A percentile compares a stretch with the other conserved stretches of the same genome.
These are phyloP conservation scores for Colletotrichum graminicola DNA, from an alignment of 2,329 filamentous ascomycete genomes.

Conservation along the genomic window DNA sequence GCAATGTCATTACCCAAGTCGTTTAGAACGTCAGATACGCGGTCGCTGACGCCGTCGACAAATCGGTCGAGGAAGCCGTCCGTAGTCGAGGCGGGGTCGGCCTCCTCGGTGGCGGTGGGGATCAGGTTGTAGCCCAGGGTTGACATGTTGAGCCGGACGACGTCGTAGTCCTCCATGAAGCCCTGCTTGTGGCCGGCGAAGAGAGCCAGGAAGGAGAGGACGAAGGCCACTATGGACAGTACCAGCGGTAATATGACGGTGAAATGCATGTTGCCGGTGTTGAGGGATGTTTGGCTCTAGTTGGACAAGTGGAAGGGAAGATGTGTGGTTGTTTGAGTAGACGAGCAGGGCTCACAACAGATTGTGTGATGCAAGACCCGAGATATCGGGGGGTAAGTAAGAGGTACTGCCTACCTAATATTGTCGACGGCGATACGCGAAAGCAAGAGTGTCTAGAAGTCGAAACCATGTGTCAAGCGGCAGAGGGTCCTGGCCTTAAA, in stretches of 20 bases:
- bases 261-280: constrained; percentile 44
- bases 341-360: constrained; percentile 9
- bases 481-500: constrained; percentile 21
- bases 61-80: constrained; percentile 49
- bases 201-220: constrained; percentile 55
- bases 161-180: constrained; percentile 59
- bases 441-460: constrained; percentile 3
- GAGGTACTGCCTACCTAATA: constrained; percentile 12
- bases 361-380: not conserved
- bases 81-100: constrained; percentile 41
- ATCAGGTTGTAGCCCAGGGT: constrained; percentile 53
- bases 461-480: not conserved
- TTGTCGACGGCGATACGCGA: too few species aligned
- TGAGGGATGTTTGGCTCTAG: not conserved
- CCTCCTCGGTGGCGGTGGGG: constrained; percentile 24
- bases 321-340: not conserved
- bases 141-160: constrained; percentile 56
- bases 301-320: constrained; percentile 2
- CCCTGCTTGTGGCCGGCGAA: constrained; percentile 56
- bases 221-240: constrained; percentile 54
- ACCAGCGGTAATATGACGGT: constrained; percentile 53
- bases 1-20: constrained; percentile 55
- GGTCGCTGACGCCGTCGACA: constrained; percentile 47
- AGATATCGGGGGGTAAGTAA: not conserved
- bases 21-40: constrained; percentile 54